Evolutionary conservation across 2,329 filamentous ascomycete genomes (phyloP).

Genomic region (Colletotrichum liriopes): DNA sequence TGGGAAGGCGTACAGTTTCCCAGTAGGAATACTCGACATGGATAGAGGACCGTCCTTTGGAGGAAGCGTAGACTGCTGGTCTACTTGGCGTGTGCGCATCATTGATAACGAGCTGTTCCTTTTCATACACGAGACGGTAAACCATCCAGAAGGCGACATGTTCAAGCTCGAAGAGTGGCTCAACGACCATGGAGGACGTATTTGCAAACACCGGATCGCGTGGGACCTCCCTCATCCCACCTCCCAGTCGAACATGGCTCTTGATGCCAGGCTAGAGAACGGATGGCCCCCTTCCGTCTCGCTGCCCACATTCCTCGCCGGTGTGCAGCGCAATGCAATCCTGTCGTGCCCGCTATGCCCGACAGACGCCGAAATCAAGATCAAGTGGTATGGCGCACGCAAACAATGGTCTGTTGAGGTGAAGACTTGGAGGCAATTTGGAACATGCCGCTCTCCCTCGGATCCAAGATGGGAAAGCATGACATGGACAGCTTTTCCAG

Average conservation of each 20-base stretch:
- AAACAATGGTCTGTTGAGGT: slow-evolving; percentile 37
- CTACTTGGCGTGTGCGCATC: slow-evolving; percentile 33
- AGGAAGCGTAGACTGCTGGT: background rate
- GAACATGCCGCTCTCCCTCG: slow-evolving; percentile 32
- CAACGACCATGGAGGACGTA: background rate
- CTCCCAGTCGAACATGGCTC: background rate
- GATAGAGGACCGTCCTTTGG: background rate
- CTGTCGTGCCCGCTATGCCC: slow-evolving; percentile 39
- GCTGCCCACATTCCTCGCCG: background rate
- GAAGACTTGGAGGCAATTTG: slow-evolving; percentile 34
- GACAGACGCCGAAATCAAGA: slow-evolving; percentile 34
- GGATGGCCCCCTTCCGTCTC: background rate
- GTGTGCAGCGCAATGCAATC: slow-evolving; percentile 11
- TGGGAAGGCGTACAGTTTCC: slow-evolving; percentile 34
- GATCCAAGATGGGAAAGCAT: slow-evolving; percentile 35
- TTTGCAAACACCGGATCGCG: slow-evolving; percentile 15
- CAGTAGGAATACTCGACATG: slow-evolving; percentile 1
- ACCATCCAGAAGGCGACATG: background rate
- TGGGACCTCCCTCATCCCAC: background rate
- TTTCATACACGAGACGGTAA: slow-evolving; percentile 3
- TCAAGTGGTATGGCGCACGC: background rate
- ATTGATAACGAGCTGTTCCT: slow-evolving; percentile 41
- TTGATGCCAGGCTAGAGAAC: background rate
- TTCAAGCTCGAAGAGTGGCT: background rate
- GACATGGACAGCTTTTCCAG: background rate